A percentile compares a stretch with the other conserved stretches of the same genome.
Conservation (phyloP, 148 eudicot species). For the Chenopodium quinoa region DNA sequence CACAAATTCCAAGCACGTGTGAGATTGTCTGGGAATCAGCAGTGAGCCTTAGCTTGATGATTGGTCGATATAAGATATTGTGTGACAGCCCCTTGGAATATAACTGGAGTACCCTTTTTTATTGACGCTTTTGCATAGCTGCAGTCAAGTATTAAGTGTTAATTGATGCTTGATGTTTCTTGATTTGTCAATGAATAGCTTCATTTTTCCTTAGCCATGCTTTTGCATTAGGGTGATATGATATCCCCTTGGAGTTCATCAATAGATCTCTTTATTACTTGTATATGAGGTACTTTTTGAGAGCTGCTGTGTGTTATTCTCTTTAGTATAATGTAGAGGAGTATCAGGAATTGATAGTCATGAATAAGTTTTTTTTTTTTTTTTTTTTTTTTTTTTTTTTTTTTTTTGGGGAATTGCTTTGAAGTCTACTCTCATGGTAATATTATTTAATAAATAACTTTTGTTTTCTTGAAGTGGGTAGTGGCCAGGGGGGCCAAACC, state of each 20-base stretch:
- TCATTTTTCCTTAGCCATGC: not conserved
- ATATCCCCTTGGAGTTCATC: not conserved
- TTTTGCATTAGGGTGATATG: not conserved
- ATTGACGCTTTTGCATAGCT: not conserved
- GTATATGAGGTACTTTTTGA: not conserved
- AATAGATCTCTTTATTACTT: not conserved
- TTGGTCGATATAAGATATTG: not conserved
- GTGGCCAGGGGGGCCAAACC: not conserved
- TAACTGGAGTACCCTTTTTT: not conserved
- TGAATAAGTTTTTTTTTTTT: not conserved
- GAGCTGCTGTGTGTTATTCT: not conserved
- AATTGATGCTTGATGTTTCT: not conserved
- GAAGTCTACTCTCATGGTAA: not conserved
- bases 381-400: not conserved
- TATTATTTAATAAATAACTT: not conserved
- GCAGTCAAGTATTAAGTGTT: not conserved
- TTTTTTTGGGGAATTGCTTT: not conserved
- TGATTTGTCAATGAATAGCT: not conserved
- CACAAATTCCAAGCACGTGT: not conserved
- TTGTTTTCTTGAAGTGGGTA: not conserved
- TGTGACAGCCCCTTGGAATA: not conserved
- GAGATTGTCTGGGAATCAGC: not conserved
- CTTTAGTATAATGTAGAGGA: not conserved
- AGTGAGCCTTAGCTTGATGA: not conserved
- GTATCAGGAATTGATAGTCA: not conserved